Conservation (phyloP, 331 rosid species). For the Saraca asoca region DNA sequence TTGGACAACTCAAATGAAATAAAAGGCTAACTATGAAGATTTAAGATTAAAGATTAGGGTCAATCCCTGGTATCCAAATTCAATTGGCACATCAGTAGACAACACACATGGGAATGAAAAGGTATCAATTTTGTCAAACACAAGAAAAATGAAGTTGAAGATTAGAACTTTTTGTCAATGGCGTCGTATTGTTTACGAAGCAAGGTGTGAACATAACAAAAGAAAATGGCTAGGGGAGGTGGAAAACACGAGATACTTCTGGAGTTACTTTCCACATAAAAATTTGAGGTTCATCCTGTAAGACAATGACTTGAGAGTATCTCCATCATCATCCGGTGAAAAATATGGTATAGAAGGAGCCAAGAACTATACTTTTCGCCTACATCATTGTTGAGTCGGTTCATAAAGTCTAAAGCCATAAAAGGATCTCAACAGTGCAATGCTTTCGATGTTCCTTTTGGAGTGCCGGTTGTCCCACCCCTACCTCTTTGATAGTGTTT, state of each 20-base stretch:
- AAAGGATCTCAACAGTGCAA: conserved; percentile 54
- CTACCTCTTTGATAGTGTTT: conserved; percentile 29
- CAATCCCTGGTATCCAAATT: conserved; percentile 42
- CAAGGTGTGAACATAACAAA: conserved; percentile 39
- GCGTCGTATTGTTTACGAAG: conserved; percentile 29
- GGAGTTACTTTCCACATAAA: too few species aligned
- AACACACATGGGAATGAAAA: conserved; percentile 32
- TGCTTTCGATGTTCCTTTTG: conserved; percentile 62
- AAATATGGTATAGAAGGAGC: conserved; percentile 33
- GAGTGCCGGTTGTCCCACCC: conserved; percentile 28
- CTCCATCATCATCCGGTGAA: too few species aligned
- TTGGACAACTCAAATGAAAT: conserved; percentile 53
- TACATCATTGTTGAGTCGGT: conserved; percentile 58
- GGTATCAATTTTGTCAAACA: too few species aligned
- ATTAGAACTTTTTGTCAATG: conserved; percentile 34
- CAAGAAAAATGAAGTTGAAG: conserved; percentile 8
- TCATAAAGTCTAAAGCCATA: conserved; percentile 50
- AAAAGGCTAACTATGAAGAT: conserved; percentile 27
- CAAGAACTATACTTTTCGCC: conserved; percentile 34
- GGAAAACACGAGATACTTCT: too few species aligned
- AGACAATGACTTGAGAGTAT: too few species aligned
- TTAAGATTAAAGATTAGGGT: conserved; percentile 30
- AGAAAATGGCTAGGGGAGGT: conserved; percentile 40
- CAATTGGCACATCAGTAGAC: conserved; percentile 24
- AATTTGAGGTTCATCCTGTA: too few species aligned